Conservation (phyloP, 2,329 filamentous ascomycete genomes). For the Fusarium proliferatum region DNA sequence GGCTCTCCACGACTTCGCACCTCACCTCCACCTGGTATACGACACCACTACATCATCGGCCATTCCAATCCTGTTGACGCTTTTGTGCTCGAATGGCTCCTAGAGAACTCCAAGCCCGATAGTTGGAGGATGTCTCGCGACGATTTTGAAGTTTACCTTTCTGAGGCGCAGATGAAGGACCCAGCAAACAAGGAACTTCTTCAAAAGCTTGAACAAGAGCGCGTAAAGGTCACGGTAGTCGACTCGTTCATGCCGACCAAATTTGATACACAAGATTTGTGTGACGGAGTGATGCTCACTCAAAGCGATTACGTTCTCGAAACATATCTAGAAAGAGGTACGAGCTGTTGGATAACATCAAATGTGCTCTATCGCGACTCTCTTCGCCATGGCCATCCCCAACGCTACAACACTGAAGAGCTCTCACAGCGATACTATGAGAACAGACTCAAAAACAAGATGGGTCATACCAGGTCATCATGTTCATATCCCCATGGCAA, state of each 20-base stretch:
- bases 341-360: background rate
- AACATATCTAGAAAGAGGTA: background rate
- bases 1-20: background rate
- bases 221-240: rapidly evolving
- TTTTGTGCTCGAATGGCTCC: background rate
- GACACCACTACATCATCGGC: background rate
- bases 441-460: background rate
- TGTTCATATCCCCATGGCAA: background rate
- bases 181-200: background rate
- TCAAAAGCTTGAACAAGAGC: background rate
- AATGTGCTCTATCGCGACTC: conserved; percentile 7
- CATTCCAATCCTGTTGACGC: background rate
- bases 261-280: background rate
- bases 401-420: background rate
- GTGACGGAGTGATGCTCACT: background rate
- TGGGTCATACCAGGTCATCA: background rate
- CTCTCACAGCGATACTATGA: background rate
- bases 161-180: background rate
- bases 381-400: background rate
- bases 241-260: background rate
- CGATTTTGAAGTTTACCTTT: background rate
- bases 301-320: conserved; percentile 13
- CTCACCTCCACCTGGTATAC: background rate
- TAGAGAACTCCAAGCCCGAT: rapidly evolving
- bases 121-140: background rate